phyloP scores from a whole-genome alignment of 2,329 filamentous ascomycete species.

The Beauveria asiatica region DNA sequence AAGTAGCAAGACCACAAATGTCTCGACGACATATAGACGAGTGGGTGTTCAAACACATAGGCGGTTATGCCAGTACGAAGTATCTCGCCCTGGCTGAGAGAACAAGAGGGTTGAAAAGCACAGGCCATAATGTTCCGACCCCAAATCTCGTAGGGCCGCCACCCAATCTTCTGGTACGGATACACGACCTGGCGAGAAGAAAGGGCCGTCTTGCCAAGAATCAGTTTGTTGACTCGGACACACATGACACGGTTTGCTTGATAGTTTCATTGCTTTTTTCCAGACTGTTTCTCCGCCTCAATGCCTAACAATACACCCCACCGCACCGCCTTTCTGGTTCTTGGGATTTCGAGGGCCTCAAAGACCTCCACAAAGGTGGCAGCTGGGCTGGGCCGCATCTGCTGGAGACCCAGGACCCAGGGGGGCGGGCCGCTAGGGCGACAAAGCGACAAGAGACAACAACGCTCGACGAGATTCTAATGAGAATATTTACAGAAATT shows the following conservation, averaged over 20 bases:
- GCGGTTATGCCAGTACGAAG: neutral
- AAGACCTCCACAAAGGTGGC: neutral
- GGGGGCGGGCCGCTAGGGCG: neutral
- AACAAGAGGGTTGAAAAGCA: neutral
- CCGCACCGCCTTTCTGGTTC: neutral
- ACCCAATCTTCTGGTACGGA: constrained; percentile 3
- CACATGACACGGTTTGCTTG: neutral
- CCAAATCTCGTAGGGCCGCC: neutral
- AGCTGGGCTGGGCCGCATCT: neutral
- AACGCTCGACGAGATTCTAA: neutral
- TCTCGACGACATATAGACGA: neutral
- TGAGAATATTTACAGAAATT: neutral
- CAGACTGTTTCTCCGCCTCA: neutral
- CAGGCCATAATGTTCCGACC: neutral
- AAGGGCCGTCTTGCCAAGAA: neutral
- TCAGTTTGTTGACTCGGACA: neutral
- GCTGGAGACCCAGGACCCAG: neutral
- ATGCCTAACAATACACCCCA: neutral
- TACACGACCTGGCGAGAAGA: neutral
- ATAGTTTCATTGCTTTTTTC: neutral
- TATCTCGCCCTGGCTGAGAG: neutral
- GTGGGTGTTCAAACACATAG: too few relatives aligned
- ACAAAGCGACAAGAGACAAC: constrained; percentile 6
- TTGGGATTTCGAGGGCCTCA: neutral
- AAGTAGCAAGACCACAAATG: neutral